These are phyloP conservation scores for Gleditsia sinensis DNA, from an alignment of 306 rosid species.

Conservation along the genomic window DNA sequence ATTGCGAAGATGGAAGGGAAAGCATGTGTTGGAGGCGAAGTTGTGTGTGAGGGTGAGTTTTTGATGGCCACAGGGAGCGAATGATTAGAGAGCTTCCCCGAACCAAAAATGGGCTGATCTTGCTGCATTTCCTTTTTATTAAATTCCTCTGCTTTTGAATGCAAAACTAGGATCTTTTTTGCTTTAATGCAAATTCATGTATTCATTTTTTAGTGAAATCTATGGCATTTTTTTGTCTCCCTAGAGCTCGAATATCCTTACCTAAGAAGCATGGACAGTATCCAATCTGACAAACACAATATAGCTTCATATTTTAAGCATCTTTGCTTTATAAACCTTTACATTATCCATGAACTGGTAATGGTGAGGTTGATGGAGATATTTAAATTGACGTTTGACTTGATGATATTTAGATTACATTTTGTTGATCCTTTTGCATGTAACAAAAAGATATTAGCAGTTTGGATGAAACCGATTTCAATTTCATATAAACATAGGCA, in stretches of 20 bases:
- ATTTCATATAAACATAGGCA: slow-evolving; percentile 10
- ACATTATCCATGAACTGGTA: neutral
- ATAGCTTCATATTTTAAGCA: neutral
- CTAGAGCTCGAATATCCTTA: too few relatives aligned
- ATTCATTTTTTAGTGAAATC: neutral
- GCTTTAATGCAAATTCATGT: neutral
- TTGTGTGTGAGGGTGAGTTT: slow-evolving; percentile 86
- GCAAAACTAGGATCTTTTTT: neutral
- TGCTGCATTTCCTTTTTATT: slow-evolving; percentile 6
- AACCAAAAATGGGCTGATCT: slow-evolving; percentile 3
- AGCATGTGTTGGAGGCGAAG: slow-evolving; percentile 81
- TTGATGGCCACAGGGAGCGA: slow-evolving; percentile 70
- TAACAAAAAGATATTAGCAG: neutral
- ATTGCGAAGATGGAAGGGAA: slow-evolving; percentile 91
- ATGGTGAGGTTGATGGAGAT: neutral
- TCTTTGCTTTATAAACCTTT: neutral
- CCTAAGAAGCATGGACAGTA: too few relatives aligned
- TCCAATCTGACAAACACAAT: too few relatives aligned
- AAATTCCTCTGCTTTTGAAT: neutral
- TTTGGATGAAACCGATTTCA: slow-evolving; percentile 9
- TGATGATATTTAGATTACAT: too few relatives aligned
- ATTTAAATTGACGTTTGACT: too few relatives aligned
- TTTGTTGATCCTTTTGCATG: neutral
- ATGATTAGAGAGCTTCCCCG: slow-evolving; percentile 28
- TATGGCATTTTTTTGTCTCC: too few relatives aligned